Evolutionary conservation across 805 yeast genomes (phyloP), one percentile per base, ranked within the genome.

Genomic region (Lachancea sp.): DNA sequence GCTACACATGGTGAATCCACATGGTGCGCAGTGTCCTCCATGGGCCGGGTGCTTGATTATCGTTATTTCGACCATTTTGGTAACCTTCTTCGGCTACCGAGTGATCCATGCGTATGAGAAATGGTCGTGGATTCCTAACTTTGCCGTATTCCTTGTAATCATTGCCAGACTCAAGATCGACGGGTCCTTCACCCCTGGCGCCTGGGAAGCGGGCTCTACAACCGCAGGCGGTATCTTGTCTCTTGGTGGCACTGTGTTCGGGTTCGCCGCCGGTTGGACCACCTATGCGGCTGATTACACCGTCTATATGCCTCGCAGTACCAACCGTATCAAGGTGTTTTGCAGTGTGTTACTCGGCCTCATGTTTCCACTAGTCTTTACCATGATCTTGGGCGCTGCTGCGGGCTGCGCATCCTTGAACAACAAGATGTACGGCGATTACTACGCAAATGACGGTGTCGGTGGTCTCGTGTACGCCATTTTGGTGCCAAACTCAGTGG

Each of bases 201-300:
- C 62, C 17, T 61, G 64, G 51, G 35, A 48, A 24, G 55, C 72
- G 29, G 96, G 96, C 45, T 57, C 68, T 18, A 70, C 76, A 21
- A 80, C 81, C 44, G 94, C 92, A 23, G 96, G 86, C 48, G 54
- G 62, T 54, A 88, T 85, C 15, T 68, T 88, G 42, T 77, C 90
- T 16, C 86, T 82, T 51, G 96, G 96, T 58, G 80, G 88, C 61
- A 65, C 92, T 32, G 62, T 83, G 48, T 88, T 76, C 54, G 96
- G 96, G 48, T 88, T 81, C 56, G 94, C 95, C 37, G 76, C 95
- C 40, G 96, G 96, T 47, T 88, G 97, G 97, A 77, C 94, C 42
- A 80, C 96, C 15, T 86, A 80, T 53, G 92, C 96, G 20, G 78
- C 95, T 38, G 97, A 88, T 67, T 89, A 88, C 67, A 86, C 95